A percentile compares a stretch with the other conserved stretches of the same genome.
These are phyloP conservation scores for Yamagishiella unicocca DNA, from an alignment of 139 green algal genomes.

Conservation along the genomic window DNA sequence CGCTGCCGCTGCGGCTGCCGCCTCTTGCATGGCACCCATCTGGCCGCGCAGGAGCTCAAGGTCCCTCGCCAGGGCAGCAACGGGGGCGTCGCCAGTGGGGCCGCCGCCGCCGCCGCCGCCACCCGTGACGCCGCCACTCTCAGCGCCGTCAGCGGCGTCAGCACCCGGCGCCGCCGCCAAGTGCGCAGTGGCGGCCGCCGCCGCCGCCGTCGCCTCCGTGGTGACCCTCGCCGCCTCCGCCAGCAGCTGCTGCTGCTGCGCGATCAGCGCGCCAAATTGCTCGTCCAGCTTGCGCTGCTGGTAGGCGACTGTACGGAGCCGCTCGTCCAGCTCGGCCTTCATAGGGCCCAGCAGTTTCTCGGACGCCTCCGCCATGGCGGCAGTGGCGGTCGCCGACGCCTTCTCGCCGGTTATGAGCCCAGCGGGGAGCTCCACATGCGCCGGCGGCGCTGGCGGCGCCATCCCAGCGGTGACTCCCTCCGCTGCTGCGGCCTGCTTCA, in stretches of 20 bases:
- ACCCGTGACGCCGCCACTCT: background rate
- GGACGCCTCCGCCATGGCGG: background rate
- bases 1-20: background rate
- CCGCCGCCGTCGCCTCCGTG: background rate
- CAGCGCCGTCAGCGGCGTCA: background rate
- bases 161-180: background rate
- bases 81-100: background rate
- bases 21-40: background rate
- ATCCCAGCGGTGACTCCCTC: background rate
- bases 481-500: background rate
- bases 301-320: background rate
- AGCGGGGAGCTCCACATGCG: no score
- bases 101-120: background rate
- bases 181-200: background rate
- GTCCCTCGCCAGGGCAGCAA: background rate
- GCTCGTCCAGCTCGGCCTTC: slow-evolving; percentile 25
- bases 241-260: slow-evolving; percentile 20
- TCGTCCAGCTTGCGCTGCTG: slow-evolving; percentile 1
- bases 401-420: no score
- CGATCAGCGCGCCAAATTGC: background rate
- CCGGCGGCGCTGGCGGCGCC: background rate
- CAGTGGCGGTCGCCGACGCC: background rate
- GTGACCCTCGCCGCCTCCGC: background rate
- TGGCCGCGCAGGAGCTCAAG: background rate
- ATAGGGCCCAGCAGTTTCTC: background rate